Evolutionary conservation across 2,329 filamentous ascomycete species (phyloP).

Genomic region (Penicillium sp.): DNA sequence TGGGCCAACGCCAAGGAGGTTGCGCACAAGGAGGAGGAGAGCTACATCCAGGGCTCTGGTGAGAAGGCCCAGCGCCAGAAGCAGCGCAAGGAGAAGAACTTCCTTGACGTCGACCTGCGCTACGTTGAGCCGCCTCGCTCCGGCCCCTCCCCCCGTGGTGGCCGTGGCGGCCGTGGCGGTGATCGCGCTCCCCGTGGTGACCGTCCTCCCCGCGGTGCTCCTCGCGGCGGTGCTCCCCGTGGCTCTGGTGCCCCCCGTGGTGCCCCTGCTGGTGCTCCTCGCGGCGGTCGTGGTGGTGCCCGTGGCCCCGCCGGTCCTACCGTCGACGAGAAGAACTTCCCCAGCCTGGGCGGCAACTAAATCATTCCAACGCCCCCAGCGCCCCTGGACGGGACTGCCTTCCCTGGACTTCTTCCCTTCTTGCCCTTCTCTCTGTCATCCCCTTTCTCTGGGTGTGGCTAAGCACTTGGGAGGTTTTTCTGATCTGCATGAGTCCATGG

Average conservation of each 20-base stretch:
- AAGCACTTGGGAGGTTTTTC: background rate
- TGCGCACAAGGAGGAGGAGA: slow-evolving; percentile 59
- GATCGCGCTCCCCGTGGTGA: slow-evolving; percentile 26
- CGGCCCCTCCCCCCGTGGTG: slow-evolving; percentile 41
- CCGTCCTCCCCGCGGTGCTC: slow-evolving; percentile 52
- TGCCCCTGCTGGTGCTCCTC: slow-evolving; percentile 41
- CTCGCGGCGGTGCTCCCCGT: slow-evolving; percentile 44
- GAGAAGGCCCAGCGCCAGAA: slow-evolving; percentile 81
- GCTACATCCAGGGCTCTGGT: slow-evolving; percentile 69
- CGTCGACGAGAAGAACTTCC: slow-evolving; percentile 49
- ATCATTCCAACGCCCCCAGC: slow-evolving; percentile 5
- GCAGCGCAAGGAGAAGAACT: slow-evolving; percentile 87
- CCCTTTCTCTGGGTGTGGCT: background rate
- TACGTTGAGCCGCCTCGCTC: slow-evolving; percentile 67
- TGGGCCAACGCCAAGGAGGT: slow-evolving; percentile 79
- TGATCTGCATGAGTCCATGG: slow-evolving; percentile 2
- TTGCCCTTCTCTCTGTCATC: slow-evolving; percentile 3
- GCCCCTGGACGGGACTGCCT: slow-evolving; percentile 2
- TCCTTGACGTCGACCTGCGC: slow-evolving; percentile 83
- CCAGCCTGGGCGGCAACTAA: slow-evolving; percentile 45
- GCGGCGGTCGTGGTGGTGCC: slow-evolving; percentile 9
- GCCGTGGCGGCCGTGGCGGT: slow-evolving; percentile 23
- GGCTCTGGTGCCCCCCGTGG: slow-evolving; percentile 36
- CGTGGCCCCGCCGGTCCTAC: slow-evolving; percentile 28
- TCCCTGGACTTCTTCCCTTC: slow-evolving; percentile 3